Conservation (phyloP, 192 early-diverging fungal genomes). For the Coemansia sp. region DNA sequence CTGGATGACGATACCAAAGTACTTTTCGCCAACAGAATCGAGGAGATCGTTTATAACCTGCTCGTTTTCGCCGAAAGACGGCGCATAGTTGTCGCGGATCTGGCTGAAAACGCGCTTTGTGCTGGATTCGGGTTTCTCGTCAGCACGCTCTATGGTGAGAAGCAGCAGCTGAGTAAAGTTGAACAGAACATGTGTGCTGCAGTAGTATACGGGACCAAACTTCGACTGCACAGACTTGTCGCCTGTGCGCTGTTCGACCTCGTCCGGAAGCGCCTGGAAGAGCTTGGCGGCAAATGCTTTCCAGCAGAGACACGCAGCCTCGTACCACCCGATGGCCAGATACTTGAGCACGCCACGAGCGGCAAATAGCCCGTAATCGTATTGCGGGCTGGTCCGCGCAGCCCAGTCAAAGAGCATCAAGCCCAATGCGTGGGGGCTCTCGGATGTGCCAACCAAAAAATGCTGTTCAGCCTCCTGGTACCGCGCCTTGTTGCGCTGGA, state of each 20-base stretch:
- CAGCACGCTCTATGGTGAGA: slow-evolving; percentile 61
- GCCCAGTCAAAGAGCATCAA: slow-evolving; percentile 80
- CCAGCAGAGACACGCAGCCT: slow-evolving; percentile 57
- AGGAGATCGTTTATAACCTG: slow-evolving; percentile 27
- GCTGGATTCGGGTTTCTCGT: slow-evolving; percentile 28
- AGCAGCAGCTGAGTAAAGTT: slow-evolving; percentile 71
- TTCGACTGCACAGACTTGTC: slow-evolving; percentile 31
- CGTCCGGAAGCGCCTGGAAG: slow-evolving; percentile 19
- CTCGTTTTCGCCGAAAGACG: slow-evolving; percentile 39
- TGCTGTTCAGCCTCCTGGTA: slow-evolving; percentile 85
- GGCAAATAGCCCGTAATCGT: slow-evolving; percentile 74
- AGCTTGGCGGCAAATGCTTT: slow-evolving; percentile 40
- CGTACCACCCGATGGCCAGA: slow-evolving; percentile 58
- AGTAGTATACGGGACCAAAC: slow-evolving; percentile 52
- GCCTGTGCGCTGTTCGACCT: slow-evolving; percentile 18
- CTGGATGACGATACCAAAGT: slow-evolving; percentile 53
- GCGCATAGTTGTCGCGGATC: slow-evolving; percentile 36
- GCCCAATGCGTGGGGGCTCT: slow-evolving; percentile 73
- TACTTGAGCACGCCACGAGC: slow-evolving; percentile 82
- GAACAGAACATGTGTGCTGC: slow-evolving; percentile 52
- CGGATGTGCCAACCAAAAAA: slow-evolving; percentile 78
- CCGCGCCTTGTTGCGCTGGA: slow-evolving; percentile 60
- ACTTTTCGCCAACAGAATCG: slow-evolving; percentile 44
- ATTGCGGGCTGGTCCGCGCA: slow-evolving; percentile 48
- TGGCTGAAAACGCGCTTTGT: slow-evolving; percentile 22